Conservation (phyloP, 768 basidiomycete genomes). For the Suillus hirtellus region DNA sequence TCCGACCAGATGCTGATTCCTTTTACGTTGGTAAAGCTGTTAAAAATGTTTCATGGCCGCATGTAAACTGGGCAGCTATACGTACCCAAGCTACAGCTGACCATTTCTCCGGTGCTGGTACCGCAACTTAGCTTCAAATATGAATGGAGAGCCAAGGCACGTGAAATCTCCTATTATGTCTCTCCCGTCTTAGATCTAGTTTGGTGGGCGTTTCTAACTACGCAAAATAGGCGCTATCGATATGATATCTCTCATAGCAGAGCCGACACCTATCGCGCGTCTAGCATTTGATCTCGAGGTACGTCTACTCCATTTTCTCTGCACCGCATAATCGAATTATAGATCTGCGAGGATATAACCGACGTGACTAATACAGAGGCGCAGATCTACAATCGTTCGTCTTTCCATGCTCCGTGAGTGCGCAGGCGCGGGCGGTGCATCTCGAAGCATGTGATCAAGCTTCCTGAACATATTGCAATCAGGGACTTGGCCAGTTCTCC, state of each 20-base stretch:
- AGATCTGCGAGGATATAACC: not conserved
- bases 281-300: not conserved
- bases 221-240: not conserved
- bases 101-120: not conserved
- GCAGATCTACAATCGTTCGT: not conserved
- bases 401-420: conserved; percentile 2
- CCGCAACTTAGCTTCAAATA: not conserved
- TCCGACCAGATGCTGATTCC: not conserved
- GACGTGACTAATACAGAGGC: not conserved
- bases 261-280: not conserved
- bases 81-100: not conserved
- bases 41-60: not conserved
- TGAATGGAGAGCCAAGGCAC: not conserved
- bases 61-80: not conserved
- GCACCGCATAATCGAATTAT: conserved; percentile 4
- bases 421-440: not conserved
- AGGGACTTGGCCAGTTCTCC: not conserved
- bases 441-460: conserved; percentile 1
- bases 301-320: not conserved
- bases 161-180: not conserved
- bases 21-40: not conserved
- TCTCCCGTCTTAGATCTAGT: not conserved
- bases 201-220: not conserved
- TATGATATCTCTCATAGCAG: not conserved
- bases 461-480: not conserved